Evolutionary conservation across 1,284 basidiomycete species (phyloP), one percentile per base, ranked within the genome.

Genomic region (Ganoderma sinense): DNA sequence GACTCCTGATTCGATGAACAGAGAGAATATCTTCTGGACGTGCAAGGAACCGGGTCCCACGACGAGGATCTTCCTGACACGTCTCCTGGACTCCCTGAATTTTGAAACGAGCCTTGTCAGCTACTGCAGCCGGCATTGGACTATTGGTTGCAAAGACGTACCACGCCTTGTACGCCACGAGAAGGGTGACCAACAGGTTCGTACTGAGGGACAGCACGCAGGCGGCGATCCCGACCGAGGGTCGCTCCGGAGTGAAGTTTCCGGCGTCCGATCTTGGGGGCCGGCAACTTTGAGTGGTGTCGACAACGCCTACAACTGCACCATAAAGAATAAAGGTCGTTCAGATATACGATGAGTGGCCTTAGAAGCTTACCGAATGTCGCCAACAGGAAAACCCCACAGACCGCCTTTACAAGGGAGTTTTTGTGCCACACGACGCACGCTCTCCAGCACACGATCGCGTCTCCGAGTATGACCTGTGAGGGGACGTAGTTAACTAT

Each of bases 391-490:
- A 62, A 43, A 2, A 31, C 4, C 0, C 39, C 26, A 23, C 40
- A 18, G 10, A 31, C 5, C 5, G 16, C 60, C 16, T 26, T 39
- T 11, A 62, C 60, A 7, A 62, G 0, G 3, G 10, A 16, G 40
- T 62, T 62, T 62, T 31, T 43, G 13, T 26, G 23, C 60, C 60
- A 62, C 4, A 62, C n/a, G 26, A 41, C 60, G 6, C 36, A 43
- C 4, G 60, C 60, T 26, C 60, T 62, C 60, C 60, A 62, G 39
- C 60, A 62, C 23, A 62, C 60, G 14, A 62, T 62, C 6, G 60
- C 36, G 7, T 62, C 60, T 2, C 60, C 60, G 2, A 62, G 23
- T 13, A 26, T 6, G 23, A 62, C n/a, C 60, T 62, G 26, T 8
- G 10, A 26, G 29, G 20, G 18, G 26, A 7, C 29, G 26, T 20